A percentile compares a stretch with the other conserved stretches of the same genome.
phyloP scores from a whole-genome alignment of 768 basidiomycete species.

The Kwoniella mangroviensis region DNA sequence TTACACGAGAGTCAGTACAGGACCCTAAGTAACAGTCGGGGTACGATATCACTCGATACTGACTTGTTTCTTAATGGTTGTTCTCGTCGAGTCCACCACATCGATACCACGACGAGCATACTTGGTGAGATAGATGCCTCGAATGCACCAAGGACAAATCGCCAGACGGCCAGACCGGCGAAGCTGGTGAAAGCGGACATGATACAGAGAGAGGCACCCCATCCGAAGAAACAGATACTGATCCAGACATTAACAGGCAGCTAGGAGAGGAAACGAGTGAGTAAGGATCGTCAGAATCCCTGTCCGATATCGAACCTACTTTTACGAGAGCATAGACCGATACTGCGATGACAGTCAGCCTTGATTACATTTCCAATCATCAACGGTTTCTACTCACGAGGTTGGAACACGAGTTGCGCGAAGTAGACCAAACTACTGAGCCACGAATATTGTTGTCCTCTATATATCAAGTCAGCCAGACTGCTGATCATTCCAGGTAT shows the following conservation, averaged over 20 bases:
- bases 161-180: slow-evolving; percentile 59
- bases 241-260: slow-evolving; percentile 48
- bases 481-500: neutral
- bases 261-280: neutral
- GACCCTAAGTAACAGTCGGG: too few relatives aligned
- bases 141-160: slow-evolving; percentile 63
- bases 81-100: slow-evolving; percentile 64
- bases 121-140: slow-evolving; percentile 63
- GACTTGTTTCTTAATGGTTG: slow-evolving; percentile 59
- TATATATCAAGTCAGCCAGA: neutral
- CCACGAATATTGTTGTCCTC: slow-evolving; percentile 41
- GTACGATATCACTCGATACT: neutral
- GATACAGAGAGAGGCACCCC: slow-evolving; percentile 60
- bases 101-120: slow-evolving; percentile 62
- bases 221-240: slow-evolving; percentile 60
- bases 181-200: slow-evolving; percentile 61
- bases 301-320: neutral
- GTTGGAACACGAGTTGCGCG: slow-evolving; percentile 43
- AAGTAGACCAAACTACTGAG: slow-evolving; percentile 47
- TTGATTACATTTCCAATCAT: neutral
- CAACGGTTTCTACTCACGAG: slow-evolving; percentile 19
- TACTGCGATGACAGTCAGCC: neutral
- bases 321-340: slow-evolving; percentile 18
- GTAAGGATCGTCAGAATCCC: neutral
- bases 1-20: too few relatives aligned